Conservation (phyloP, 306 rosid genomes). For the Mimosa bimucronata region DNA sequence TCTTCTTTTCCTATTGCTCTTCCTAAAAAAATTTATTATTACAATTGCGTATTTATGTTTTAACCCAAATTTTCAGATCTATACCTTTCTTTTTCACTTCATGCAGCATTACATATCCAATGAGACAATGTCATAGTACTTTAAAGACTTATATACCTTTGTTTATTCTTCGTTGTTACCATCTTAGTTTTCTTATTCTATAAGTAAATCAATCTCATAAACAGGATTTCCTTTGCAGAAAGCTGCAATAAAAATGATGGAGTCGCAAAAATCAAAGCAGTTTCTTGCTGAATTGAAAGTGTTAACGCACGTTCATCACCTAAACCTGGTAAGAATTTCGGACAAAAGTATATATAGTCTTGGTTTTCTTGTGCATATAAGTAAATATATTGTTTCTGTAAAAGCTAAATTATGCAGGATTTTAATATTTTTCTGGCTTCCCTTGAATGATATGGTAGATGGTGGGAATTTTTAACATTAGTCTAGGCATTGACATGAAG, state of each 20-base stretch:
- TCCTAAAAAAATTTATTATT: background rate
- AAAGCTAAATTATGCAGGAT: background rate
- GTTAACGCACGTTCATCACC: slow-evolving; percentile 84
- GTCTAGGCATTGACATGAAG: background rate
- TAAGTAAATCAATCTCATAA: slow-evolving; percentile 9
- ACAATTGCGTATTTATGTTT: slow-evolving; percentile 3
- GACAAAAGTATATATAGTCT: slow-evolving; percentile 1
- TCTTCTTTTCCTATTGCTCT: background rate
- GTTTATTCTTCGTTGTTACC: slow-evolving; percentile 1
- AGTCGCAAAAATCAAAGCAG: slow-evolving; percentile 78
- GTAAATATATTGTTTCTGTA: background rate
- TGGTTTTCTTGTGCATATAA: background rate
- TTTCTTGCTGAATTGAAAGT: slow-evolving; percentile 88
- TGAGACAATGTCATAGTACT: background rate
- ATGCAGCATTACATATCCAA: background rate
- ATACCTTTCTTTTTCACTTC: background rate
- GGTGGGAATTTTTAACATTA: background rate
- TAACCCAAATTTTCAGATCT: background rate
- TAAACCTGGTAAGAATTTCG: slow-evolving; percentile 71
- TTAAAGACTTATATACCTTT: background rate
- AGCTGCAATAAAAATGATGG: slow-evolving; percentile 95
- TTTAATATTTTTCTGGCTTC: background rate
- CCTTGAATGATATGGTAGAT: background rate
- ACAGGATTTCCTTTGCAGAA: slow-evolving; percentile 49
- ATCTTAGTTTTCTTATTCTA: slow-evolving; percentile 24